Percentiles rank a stretch among this genome's conserved stretches.
phyloP scores from a whole-genome alignment of 2,329 filamentous ascomycete genomes.

The Penicillium verrucosum region DNA sequence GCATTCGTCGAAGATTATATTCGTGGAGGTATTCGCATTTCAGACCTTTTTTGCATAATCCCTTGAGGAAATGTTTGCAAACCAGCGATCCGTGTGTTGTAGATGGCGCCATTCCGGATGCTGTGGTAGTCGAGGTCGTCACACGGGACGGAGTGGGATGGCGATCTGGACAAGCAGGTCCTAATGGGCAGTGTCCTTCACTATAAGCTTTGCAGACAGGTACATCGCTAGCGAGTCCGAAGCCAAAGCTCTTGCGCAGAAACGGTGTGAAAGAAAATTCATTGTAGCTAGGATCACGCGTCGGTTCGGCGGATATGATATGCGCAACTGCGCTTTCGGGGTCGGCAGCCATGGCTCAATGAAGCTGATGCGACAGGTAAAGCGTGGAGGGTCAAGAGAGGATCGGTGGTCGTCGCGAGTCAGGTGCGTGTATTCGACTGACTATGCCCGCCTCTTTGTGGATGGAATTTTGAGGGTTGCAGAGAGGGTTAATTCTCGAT shows the following conservation, averaged over 20 bases:
- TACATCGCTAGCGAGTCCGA: slow-evolving; percentile 73
- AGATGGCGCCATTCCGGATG: slow-evolving; percentile 40
- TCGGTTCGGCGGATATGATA: slow-evolving; percentile 36
- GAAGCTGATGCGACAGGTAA: not conserved
- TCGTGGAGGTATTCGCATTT: slow-evolving; percentile 97
- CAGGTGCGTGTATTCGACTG: not conserved
- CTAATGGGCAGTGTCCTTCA: slow-evolving; percentile 81
- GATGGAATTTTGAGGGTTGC: not conserved
- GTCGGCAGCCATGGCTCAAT: slow-evolving; percentile 33
- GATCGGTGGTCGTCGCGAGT: not conserved
- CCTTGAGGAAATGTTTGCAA: slow-evolving; percentile 98
- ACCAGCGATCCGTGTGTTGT: slow-evolving; percentile 61
- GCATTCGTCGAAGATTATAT: slow-evolving; percentile 97
- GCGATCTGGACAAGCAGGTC: slow-evolving; percentile 78
- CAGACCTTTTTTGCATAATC: slow-evolving; percentile 95
- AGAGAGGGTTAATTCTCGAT: too few relatives aligned
- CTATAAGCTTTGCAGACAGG: slow-evolving; percentile 84
- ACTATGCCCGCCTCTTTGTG: not conserved
- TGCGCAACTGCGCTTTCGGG: slow-evolving; percentile 32
- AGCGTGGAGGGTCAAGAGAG: not conserved
- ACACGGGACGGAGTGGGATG: slow-evolving; percentile 57
- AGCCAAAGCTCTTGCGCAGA: slow-evolving; percentile 76
- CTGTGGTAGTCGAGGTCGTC: slow-evolving; percentile 44
- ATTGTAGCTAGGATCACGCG: slow-evolving; percentile 49
- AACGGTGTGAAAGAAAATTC: slow-evolving; percentile 84